Evolutionary conservation across 139 green algal species (phyloP).

Genomic region (Picochlorum sp.): DNA sequence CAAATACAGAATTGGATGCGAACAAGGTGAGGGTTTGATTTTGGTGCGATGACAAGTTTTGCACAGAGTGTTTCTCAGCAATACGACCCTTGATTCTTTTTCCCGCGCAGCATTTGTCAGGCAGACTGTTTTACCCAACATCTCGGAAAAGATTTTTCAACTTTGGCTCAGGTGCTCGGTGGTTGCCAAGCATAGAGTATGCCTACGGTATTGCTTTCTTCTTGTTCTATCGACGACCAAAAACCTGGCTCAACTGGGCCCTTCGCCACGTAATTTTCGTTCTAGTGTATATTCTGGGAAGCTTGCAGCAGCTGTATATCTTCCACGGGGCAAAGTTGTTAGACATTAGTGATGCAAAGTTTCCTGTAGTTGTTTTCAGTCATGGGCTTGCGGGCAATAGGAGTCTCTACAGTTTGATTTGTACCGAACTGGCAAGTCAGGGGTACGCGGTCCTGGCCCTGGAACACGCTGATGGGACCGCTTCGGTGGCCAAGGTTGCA

Average conservation of each 20-base stretch:
- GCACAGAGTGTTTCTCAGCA: too few species aligned
- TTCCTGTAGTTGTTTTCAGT: conserved; percentile 30
- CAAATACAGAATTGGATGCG: too few species aligned
- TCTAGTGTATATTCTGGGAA: not conserved
- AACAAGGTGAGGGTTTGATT: too few species aligned
- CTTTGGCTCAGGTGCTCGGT: not conserved
- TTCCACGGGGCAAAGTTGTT: not conserved
- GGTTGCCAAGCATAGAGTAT: not conserved
- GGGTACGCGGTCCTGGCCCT: conserved; percentile 54
- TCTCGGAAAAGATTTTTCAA: too few species aligned
- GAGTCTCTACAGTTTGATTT: conserved; percentile 47
- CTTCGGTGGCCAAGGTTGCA: conserved; percentile 21
- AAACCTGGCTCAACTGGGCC: too few species aligned
- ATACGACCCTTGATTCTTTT: too few species aligned
- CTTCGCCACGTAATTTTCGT: not conserved
- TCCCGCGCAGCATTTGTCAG: too few species aligned
- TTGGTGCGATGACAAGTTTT: too few species aligned
- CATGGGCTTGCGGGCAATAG: conserved; percentile 44
- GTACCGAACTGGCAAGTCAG: conserved; percentile 40
- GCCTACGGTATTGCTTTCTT: not conserved
- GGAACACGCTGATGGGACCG: conserved; percentile 53
- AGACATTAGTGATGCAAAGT: not conserved
- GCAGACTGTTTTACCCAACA: too few species aligned
- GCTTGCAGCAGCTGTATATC: not conserved
- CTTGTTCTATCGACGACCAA: too few species aligned